Evolutionary conservation across 495 filamentous ascomycete genomes (phyloP).

Genomic region (Trichoderma erinaceum): DNA sequence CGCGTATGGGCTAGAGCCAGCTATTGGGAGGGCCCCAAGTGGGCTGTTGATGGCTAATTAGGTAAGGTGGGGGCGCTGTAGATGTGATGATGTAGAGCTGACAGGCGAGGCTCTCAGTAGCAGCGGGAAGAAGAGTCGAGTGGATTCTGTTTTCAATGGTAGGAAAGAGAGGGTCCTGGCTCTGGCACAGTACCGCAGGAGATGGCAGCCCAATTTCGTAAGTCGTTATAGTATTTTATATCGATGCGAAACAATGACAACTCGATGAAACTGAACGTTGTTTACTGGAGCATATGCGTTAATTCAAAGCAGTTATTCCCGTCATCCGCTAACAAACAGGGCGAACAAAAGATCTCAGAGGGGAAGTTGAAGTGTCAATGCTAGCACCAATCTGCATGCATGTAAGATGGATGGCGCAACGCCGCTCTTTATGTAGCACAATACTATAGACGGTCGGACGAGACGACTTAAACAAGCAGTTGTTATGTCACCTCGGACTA

Average conservation of each 20-base stretch:
- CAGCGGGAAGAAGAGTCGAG: neutral
- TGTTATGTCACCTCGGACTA: neutral
- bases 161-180: neutral
- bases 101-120: neutral
- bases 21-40: neutral
- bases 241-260: too few relatives aligned
- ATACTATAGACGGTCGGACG: too few relatives aligned
- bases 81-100: neutral
- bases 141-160: neutral
- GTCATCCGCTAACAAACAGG: neutral
- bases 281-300: neutral
- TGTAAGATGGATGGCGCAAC: neutral
- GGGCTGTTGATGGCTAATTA: neutral
- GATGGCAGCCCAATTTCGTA: too few relatives aligned
- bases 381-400: neutral
- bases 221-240: too few relatives aligned
- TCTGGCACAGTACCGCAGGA: too few relatives aligned
- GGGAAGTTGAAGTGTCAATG: too few relatives aligned
- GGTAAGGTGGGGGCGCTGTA: neutral
- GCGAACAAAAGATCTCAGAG: constrained; percentile 2
- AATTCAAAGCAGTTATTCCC: neutral
- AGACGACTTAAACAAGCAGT: neutral
- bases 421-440: neutral
- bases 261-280: neutral
- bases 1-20: neutral